Evolutionary conservation across 129 eudicot genomes (phyloP).

Genomic region (Ambrosia artemisiifolia): DNA sequence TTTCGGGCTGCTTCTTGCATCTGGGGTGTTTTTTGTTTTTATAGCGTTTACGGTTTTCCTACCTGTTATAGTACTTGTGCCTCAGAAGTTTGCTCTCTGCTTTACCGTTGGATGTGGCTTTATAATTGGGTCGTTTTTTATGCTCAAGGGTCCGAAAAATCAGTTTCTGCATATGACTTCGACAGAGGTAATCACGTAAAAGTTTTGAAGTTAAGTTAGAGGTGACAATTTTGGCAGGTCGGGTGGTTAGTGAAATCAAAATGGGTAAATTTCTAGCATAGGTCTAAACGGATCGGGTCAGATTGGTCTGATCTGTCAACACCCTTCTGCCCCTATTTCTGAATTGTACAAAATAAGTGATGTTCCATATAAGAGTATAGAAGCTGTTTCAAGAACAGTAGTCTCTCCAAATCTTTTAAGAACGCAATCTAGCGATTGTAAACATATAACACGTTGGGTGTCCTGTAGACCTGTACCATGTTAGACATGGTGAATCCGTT

Average conservation of each 20-base stretch:
- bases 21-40: slow-evolving; percentile 86
- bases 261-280: not conserved
- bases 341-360: not conserved
- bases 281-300: not conserved
- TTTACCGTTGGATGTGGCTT: slow-evolving; percentile 87
- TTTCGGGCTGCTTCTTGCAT: slow-evolving; percentile 75
- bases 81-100: slow-evolving; percentile 92
- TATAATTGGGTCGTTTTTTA: slow-evolving; percentile 81
- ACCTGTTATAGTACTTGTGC: slow-evolving; percentile 87
- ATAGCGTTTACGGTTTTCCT: slow-evolving; percentile 82
- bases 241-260: not conserved
- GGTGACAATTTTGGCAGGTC: not conserved
- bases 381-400: not conserved
- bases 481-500: not conserved
- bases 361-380: not conserved
- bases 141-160: slow-evolving; percentile 84
- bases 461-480: not conserved
- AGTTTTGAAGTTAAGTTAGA: not conserved
- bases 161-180: slow-evolving; percentile 84
- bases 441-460: not conserved
- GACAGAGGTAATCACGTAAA: slow-evolving; percentile 54
- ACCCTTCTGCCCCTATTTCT: not conserved
- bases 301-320: not conserved
- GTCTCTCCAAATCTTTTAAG: not conserved
- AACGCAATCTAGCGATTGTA: not conserved